phyloP scores from a whole-genome alignment of 2,329 filamentous ascomycete species.

The Clarireedia sp. region DNA sequence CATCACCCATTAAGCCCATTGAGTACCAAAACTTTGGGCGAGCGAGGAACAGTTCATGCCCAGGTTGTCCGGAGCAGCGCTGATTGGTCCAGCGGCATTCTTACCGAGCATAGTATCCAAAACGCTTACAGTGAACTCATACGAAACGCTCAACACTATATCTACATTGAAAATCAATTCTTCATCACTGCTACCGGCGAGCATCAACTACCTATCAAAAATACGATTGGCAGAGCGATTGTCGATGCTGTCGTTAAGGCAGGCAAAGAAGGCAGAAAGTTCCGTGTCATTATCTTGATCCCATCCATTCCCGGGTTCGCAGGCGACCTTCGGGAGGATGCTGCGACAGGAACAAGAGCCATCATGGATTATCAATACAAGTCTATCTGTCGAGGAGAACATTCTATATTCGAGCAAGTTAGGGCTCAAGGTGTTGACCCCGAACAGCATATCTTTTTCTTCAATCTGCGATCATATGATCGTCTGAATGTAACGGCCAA shows the following conservation, averaged over 20 bases:
- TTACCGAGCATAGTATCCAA: conserved; percentile 77
- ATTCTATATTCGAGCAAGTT: conserved; percentile 83
- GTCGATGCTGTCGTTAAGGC: conserved; percentile 83
- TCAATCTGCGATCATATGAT: conserved; percentile 90
- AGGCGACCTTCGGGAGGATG: conserved; percentile 76
- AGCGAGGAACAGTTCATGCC: conserved; percentile 67
- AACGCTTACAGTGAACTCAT: conserved; percentile 84
- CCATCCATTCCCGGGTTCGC: conserved; percentile 91
- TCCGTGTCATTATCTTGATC: conserved; percentile 82
- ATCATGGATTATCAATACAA: conserved; percentile 99
- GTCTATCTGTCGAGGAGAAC: conserved; percentile 81
- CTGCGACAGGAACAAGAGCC: conserved; percentile 76
- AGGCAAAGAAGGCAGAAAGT: conserved; percentile 75
- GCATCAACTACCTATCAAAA: conserved; percentile 78
- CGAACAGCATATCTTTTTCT: conserved; percentile 76
- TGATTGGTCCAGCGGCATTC: conserved; percentile 90
- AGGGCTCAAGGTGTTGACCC: conserved; percentile 68
- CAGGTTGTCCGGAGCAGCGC: conserved; percentile 84
- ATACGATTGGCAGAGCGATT: conserved; percentile 79
- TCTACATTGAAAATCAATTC: conserved; percentile 99
- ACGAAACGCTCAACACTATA: conserved; percentile 77
- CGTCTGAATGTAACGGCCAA: conserved; percentile 75
- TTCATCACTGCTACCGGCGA: conserved; percentile 91
- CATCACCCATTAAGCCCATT: conserved; percentile 69
- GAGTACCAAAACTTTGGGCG: conserved; percentile 51